phyloP scores from a whole-genome alignment of 2,329 filamentous ascomycete species.

The Alternaria hordeiaustralica region DNA sequence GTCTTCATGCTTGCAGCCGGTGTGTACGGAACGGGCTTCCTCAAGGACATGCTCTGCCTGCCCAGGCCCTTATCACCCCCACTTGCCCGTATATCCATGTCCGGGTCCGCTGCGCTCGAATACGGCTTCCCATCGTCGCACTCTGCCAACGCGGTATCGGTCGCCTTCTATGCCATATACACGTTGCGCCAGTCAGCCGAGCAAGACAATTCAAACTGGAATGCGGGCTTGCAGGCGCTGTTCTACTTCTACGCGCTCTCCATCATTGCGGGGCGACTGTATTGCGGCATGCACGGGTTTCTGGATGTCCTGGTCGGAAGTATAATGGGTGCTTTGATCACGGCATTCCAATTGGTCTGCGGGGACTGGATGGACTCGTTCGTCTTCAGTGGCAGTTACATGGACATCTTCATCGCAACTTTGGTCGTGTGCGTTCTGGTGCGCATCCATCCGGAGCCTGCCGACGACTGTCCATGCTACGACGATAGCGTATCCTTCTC shows the following conservation, averaged over 20 bases:
- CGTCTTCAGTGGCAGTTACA: conserved; percentile 62
- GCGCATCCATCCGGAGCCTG: conserved; percentile 91
- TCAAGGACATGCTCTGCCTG: conserved; percentile 93
- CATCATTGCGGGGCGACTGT: conserved; percentile 88
- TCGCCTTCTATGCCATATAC: conserved; percentile 82
- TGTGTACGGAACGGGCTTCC: conserved; percentile 77
- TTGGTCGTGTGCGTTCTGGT: conserved; percentile 76
- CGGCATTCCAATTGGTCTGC: conserved; percentile 61
- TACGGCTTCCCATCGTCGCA: conserved; percentile 98
- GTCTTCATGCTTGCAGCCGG: conserved; percentile 70
- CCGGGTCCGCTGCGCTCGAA: conserved; percentile 89
- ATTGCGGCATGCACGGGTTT: conserved; percentile 99
- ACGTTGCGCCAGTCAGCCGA: conserved; percentile 71
- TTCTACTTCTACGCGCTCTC: conserved; percentile 87
- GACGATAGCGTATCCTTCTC: conserved; percentile 95
- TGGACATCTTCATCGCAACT: conserved; percentile 68
- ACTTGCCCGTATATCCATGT: conserved; percentile 95
- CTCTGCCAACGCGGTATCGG: conserved; percentile 94
- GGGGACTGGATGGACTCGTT: conserved; percentile 71
- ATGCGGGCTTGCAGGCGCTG: conserved; percentile 68
- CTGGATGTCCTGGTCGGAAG: conserved; percentile 86
- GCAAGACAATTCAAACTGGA: conserved; percentile 64
- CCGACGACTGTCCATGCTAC: conserved; percentile 95
- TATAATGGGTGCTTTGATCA: conserved; percentile 72
- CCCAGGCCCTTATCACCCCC: conserved; percentile 91